Conservation (phyloP, 352 stramenopile genomes). For the Blastocystis sp. region DNA sequence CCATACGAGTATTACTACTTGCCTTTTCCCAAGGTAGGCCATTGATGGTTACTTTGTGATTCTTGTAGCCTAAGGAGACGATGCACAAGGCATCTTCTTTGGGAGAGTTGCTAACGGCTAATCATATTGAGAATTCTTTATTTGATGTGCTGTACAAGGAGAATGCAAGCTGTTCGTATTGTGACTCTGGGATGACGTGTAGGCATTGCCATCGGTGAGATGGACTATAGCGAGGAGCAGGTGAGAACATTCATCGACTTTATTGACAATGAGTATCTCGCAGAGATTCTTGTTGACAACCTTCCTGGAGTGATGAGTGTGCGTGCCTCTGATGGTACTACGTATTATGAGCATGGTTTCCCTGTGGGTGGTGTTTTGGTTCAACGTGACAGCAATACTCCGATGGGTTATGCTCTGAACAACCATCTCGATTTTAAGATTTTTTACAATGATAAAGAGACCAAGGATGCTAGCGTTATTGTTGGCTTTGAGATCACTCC, state of each 20-base stretch:
- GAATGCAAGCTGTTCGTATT: conserved; percentile 58
- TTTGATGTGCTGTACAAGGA: conserved; percentile 73
- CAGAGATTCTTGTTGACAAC: conserved; percentile 48
- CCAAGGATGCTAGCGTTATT: conserved; percentile 79
- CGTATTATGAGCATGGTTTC: conserved; percentile 72
- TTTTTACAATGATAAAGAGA: conserved; percentile 80
- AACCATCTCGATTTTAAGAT: conserved; percentile 99
- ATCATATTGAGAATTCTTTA: conserved; percentile 95
- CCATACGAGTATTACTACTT: conserved; percentile 95
- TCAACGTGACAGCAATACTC: conserved; percentile 79
- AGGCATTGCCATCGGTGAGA: conserved; percentile 48
- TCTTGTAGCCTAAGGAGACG: conserved; percentile 71
- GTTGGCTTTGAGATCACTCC: conserved; percentile 88
- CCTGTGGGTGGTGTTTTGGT: conserved; percentile 71
- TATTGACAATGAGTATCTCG: conserved; percentile 89
- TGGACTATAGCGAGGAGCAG: conserved; percentile 65
- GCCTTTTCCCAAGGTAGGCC: conserved; percentile 78
- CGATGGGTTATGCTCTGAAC: conserved; percentile 71
- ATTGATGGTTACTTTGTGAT: conserved; percentile 57
- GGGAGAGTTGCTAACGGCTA: conserved; percentile 93
- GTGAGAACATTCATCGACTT: conserved; percentile 81
- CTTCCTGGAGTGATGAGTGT: conserved; percentile 46
- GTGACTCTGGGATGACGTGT: background rate
- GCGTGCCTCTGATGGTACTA: background rate
- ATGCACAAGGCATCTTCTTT: conserved; percentile 96